These are phyloP conservation scores for Neopestalotiopsis rosae DNA, from an alignment of 2,329 filamentous ascomycete species.

Conservation along the genomic window DNA sequence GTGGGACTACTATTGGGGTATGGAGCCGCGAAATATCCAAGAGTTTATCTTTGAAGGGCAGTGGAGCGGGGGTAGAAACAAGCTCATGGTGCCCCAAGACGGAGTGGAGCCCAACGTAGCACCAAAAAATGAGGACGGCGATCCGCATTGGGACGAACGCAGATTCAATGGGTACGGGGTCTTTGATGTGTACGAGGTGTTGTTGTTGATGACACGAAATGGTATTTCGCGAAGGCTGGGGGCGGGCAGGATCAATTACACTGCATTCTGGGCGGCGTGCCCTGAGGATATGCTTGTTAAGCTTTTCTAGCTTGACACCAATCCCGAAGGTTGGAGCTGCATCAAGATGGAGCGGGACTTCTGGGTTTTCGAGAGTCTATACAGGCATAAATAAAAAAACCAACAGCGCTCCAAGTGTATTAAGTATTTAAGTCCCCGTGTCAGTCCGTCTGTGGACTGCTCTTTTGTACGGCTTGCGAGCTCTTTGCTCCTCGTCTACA, in stretches of 20 bases:
- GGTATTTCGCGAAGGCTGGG: neutral
- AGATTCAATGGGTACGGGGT: neutral
- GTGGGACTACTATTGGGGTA: conserved; percentile 1
- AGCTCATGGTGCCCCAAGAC: neutral
- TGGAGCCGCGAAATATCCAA: neutral
- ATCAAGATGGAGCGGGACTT: too few relatives aligned
- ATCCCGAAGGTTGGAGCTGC: too few relatives aligned
- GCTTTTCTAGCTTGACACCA: neutral
- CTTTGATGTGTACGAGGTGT: neutral
- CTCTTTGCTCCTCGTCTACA: too few relatives aligned
- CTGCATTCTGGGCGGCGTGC: neutral
- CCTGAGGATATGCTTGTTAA: neutral
- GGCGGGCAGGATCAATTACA: neutral
- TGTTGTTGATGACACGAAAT: neutral
- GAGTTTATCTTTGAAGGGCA: neutral
- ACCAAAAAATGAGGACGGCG: neutral
- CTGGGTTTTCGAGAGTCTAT: too few relatives aligned
- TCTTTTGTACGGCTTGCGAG: too few relatives aligned
- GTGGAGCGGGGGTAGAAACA: neutral
- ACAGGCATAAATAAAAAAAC: too few relatives aligned
- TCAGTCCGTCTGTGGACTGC: too few relatives aligned
- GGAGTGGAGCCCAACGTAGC: neutral
- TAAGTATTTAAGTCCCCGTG: too few relatives aligned
- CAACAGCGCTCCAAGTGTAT: too few relatives aligned
- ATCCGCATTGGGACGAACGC: neutral